Conservation (phyloP, 805 yeast genomes). For the Pichia manshurica region DNA sequence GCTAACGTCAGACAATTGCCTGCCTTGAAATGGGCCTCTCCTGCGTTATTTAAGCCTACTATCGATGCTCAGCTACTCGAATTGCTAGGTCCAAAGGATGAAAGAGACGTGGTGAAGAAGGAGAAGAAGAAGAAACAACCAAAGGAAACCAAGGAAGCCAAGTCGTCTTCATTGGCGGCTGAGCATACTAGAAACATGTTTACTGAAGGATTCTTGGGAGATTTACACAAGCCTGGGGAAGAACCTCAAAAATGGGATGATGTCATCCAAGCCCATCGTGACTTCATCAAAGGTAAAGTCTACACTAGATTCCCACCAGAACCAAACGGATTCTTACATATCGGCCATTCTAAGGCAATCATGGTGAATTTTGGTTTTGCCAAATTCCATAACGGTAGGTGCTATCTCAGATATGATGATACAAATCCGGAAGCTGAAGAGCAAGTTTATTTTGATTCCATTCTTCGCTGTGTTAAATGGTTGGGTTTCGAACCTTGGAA, state of each 20-base stretch:
- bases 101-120: slow-evolving; percentile 78
- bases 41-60: slow-evolving; percentile 77
- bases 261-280: slow-evolving; percentile 72
- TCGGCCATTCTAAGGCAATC: slow-evolving; percentile 97
- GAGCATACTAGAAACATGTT: slow-evolving; percentile 67
- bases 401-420: slow-evolving; percentile 93
- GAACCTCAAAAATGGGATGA: slow-evolving; percentile 89
- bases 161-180: slow-evolving; percentile 9
- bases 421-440: slow-evolving; percentile 99
- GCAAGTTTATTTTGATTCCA: slow-evolving; percentile 80
- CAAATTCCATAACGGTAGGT: slow-evolving; percentile 73
- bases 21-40: slow-evolving; percentile 86
- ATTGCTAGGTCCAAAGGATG: slow-evolving; percentile 91
- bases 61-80: slow-evolving; percentile 73
- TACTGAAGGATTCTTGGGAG: slow-evolving; percentile 92
- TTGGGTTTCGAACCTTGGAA: slow-evolving; percentile 92
- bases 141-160: not conserved
- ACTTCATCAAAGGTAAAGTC: slow-evolving; percentile 74
- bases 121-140: slow-evolving; percentile 54
- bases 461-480: slow-evolving; percentile 83
- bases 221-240: slow-evolving; percentile 90
- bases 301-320: slow-evolving; percentile 97
- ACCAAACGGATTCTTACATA: slow-evolving; percentile 95
- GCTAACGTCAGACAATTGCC: slow-evolving; percentile 72
- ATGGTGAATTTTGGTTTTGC: slow-evolving; percentile 98